phyloP scores from a whole-genome alignment of 1,284 basidiomycete species.

The Veloporphyrellus conicus region DNA sequence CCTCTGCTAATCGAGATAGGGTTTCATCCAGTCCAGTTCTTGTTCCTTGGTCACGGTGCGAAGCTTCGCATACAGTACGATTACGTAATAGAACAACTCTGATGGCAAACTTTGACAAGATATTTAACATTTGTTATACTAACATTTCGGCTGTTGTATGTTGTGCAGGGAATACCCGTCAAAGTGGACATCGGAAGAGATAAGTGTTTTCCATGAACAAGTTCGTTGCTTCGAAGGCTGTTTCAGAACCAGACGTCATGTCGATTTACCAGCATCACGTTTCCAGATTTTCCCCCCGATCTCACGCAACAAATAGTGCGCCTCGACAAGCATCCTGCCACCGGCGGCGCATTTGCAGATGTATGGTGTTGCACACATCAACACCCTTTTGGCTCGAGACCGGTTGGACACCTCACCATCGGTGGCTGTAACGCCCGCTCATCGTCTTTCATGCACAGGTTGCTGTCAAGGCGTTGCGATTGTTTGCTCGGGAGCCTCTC shows the following conservation, averaged over 20 bases:
- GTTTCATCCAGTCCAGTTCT: no score
- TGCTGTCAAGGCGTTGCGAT: slow-evolving; percentile 18
- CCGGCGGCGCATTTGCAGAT: slow-evolving; percentile 14
- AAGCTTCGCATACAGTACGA: no score
- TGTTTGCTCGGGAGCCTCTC: neutral
- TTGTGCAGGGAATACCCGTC: no score
- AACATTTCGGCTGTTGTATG: no score
- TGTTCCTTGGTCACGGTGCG: no score
- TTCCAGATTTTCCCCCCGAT: slow-evolving; percentile 13
- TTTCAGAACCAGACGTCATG: no score
- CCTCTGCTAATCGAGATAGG: no score
- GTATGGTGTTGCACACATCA: slow-evolving; percentile 12
- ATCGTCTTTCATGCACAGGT: slow-evolving; percentile 11
- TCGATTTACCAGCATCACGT: slow-evolving; percentile 8
- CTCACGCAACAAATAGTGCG: slow-evolving; percentile 14
- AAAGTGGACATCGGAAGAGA: neutral
- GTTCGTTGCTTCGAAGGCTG: neutral
- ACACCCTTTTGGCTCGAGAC: neutral
- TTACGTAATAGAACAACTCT: no score
- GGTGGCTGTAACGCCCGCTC: neutral
- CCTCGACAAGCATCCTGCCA: neutral
- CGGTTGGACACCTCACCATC: neutral
- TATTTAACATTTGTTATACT: no score
- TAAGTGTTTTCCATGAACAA: slow-evolving; percentile 2
- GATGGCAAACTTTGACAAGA: no score